Conservation (phyloP, 768 basidiomycete species). For the Lentinula guzmanii region DNA sequence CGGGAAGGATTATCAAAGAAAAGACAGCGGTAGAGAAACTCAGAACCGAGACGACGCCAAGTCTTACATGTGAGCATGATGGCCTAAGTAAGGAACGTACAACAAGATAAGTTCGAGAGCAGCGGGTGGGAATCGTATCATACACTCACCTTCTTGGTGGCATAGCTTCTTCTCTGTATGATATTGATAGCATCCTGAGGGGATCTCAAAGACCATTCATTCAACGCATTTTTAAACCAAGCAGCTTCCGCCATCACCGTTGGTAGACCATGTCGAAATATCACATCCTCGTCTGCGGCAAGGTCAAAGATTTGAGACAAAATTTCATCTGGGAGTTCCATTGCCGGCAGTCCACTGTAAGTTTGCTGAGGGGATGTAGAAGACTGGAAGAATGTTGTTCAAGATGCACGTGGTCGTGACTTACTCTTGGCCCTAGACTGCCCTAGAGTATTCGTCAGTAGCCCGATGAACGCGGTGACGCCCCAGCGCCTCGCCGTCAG, state of each 20-base stretch:
- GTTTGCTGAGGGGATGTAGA: background rate
- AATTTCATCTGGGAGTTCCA: constrained; percentile 59
- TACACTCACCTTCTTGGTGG: constrained; percentile 58
- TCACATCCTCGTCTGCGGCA: constrained; percentile 64
- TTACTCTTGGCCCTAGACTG: background rate
- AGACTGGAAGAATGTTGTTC: background rate
- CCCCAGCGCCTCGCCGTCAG: too few relatives aligned
- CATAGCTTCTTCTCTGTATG: constrained; percentile 55
- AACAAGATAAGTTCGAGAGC: background rate
- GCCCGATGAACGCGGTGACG: too few relatives aligned
- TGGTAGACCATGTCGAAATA: constrained; percentile 56
- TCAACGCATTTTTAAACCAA: constrained; percentile 50
- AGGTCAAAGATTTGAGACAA: constrained; percentile 67
- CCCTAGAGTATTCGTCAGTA: too few relatives aligned
- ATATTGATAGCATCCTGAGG: constrained; percentile 54
- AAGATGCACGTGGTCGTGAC: background rate
- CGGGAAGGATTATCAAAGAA: constrained; percentile 60
- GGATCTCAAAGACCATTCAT: constrained; percentile 50
- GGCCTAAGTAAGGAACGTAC: constrained; percentile 30
- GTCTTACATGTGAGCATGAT: constrained; percentile 62
- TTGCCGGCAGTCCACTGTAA: background rate
- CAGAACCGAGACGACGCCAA: constrained; percentile 56
- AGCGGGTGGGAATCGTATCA: background rate
- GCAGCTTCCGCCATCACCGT: constrained; percentile 57
- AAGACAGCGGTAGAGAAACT: constrained; percentile 64